Base-by-base conservation (phyloP, 176 grass and related monocot species). In the Luzula sylvatica region DNA sequence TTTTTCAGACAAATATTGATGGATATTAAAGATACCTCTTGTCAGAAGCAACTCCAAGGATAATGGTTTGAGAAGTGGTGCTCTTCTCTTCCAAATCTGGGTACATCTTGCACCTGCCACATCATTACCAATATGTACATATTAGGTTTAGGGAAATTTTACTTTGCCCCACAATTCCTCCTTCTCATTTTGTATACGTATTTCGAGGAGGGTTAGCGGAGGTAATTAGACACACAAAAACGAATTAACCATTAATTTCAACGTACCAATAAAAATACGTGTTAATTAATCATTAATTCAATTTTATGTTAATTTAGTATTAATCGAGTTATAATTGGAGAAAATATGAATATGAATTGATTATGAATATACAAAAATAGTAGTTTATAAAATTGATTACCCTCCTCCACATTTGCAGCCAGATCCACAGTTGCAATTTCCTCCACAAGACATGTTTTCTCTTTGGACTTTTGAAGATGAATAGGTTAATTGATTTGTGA, bases 101-200 rank as follows among this genome's bases (percentile, higher is more conserved):
- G 15, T 61, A 52, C 45, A 43, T 75, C 53, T 68, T 76, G 68
- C 52, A 94, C 23, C 87, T 87, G 68, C 68, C 30, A 35, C 30
- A 0, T 35, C 30, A 35, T 9, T n/a, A 35, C 30, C 30, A 35
- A 35, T 7, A 35, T 35, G 30, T 7, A 35, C 30, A 35, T 35
- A 35, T 35, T 35, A 23, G 1, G 25, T 52, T 52, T 13, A 14
- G n/a, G n/a, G n/a, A n/a, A n/a, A n/a, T n/a, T n/a, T n/a, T n/a
- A n/a, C n/a, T n/a, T n/a, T n/a, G n/a, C n/a, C n/a, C n/a, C n/a
- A n/a, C n/a, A n/a, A n/a, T n/a, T n/a, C n/a, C n/a, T n/a, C n/a
- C n/a, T n/a, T n/a, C n/a, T n/a, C n/a, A n/a, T n/a, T n/a, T n/a
- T n/a, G n/a, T n/a, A n/a, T n/a, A n/a, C n/a, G n/a, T n/a, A n/a